Conservation (phyloP, 352 stramenopile genomes). For the Peronospora tabacina region DNA sequence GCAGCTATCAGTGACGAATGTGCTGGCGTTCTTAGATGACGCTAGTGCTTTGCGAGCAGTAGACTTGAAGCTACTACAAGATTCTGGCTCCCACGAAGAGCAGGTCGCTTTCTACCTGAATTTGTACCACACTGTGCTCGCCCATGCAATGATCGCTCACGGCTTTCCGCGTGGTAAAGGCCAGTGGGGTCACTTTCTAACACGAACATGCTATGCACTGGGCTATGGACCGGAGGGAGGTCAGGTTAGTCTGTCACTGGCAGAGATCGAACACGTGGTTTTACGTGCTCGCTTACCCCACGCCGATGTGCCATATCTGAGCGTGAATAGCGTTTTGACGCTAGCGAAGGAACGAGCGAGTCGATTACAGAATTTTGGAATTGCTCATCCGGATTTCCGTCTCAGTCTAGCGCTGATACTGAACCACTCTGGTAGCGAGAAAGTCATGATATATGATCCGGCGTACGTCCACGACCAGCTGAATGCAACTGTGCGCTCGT, state of each 20-base stretch:
- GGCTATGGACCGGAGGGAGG: constrained; percentile 20
- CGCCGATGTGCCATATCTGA: constrained; percentile 42
- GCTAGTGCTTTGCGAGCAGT: constrained; percentile 50
- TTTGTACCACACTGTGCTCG: constrained; percentile 65
- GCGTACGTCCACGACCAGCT: constrained; percentile 61
- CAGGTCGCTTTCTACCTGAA: constrained; percentile 75
- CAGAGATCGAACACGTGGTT: constrained; percentile 71
- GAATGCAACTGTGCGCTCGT: constrained; percentile 43
- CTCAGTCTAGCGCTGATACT: constrained; percentile 61
- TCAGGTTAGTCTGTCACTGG: constrained; percentile 54
- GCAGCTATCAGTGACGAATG: constrained; percentile 37
- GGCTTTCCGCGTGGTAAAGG: constrained; percentile 48
- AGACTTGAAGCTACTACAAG: constrained; percentile 41
- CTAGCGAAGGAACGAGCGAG: constrained; percentile 10
- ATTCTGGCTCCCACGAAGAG: constrained; percentile 46
- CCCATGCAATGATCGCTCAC: constrained; percentile 67
- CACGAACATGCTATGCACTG: constrained; percentile 56
- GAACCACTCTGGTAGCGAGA: constrained; percentile 31
- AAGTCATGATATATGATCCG: constrained; percentile 23
- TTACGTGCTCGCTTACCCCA: constrained; percentile 47
- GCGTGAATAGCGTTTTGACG: constrained; percentile 19
- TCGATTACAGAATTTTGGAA: constrained; percentile 28
- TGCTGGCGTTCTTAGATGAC: constrained; percentile 61
- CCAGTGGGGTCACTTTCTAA: constrained; percentile 54
- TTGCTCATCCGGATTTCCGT: constrained; percentile 72